Base-by-base conservation (phyloP, 2,329 filamentous ascomycete species). In the Podosphaera xanthii region DNA sequence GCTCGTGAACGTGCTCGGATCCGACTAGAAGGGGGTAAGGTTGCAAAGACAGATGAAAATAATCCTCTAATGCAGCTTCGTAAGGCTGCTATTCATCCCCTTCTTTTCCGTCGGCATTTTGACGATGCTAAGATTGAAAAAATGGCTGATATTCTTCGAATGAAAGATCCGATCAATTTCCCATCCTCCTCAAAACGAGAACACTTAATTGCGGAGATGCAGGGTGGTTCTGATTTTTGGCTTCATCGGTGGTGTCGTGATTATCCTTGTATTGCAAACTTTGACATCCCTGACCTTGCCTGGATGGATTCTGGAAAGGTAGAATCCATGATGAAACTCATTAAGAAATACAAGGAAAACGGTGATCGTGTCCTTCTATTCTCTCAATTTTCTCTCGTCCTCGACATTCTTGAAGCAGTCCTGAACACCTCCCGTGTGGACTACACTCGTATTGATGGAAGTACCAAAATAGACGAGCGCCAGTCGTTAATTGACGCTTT, bases 331-430 rank as follows among this genome's bases (percentile, higher is more conserved):
- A 76, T 88, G 34, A 78, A 86, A 65, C 77, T 98, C 10, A 76
- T 98, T 0, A 74, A 76, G 9, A 72, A 77, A 12, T 96, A 88
- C 71, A 83, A 83, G 63, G 73, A 77, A 61, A 89, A 88, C 58
- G 91, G 90, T 2, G 90, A 96, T 69, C 83, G 91, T 3, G 83
- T 87, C 0, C 77, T 98, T 2, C 81, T 98, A 33, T 98, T 98
- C 72, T 94, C 86, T 53, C 89, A 95, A 66, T 98, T 97, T 70
- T 87, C 87, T 5, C 84, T 87, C 63, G 84, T 95, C 59, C 85
- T 97, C 71, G 86, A 96, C 70, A 89, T 98, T 59, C 76, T 98
- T 0, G 84, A 89, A 63, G 82, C 87, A 65, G 87, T 94, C 0
- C 76, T 98, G 8, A 80, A 85, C 56, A 81, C 81, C 0, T 76